phyloP scores from a whole-genome alignment of 2,329 filamentous ascomycete genomes.

The Botrytis aclada region DNA sequence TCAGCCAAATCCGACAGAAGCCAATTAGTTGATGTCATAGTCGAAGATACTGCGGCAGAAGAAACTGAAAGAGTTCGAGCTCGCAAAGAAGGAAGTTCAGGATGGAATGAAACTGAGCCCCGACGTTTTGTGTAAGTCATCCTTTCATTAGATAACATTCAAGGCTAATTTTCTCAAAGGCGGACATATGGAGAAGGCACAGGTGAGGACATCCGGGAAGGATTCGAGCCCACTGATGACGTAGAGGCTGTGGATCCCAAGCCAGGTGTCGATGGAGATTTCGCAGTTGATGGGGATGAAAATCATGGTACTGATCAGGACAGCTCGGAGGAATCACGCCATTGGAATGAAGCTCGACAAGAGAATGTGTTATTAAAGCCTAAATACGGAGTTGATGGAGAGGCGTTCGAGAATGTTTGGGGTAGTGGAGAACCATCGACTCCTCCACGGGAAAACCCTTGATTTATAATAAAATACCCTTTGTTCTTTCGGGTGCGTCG shows the following conservation, averaged over 20 bases:
- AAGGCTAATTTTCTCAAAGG: conserved; percentile 34
- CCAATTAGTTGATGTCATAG: conserved; percentile 64
- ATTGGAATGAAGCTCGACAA: conserved; percentile 42
- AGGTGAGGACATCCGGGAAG: conserved; percentile 51
- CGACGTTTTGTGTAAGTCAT: conserved; percentile 52
- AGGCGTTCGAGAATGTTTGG: conserved; percentile 40
- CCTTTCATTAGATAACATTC: neutral
- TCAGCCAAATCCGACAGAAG: conserved; percentile 54
- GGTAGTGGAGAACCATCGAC: conserved; percentile 30
- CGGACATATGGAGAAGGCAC: conserved; percentile 46
- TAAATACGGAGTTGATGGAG: conserved; percentile 38
- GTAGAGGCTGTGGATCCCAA: conserved; percentile 44
- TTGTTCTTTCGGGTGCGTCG: neutral
- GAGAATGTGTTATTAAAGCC: conserved; percentile 33
- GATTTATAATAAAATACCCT: conserved; percentile 25
- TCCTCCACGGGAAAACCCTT: conserved; percentile 36
- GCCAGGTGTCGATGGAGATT: conserved; percentile 35
- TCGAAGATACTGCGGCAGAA: conserved; percentile 62
- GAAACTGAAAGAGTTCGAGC: conserved; percentile 59
- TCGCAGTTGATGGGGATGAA: conserved; percentile 35
- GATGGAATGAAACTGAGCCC: conserved; percentile 54
- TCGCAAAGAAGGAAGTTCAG: conserved; percentile 59
- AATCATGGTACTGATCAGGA: conserved; percentile 33
- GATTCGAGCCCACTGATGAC: conserved; percentile 49
- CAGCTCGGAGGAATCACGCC: conserved; percentile 43